Base-by-base conservation (phyloP, 768 basidiomycete genomes). In the Russula brevipes region DNA sequence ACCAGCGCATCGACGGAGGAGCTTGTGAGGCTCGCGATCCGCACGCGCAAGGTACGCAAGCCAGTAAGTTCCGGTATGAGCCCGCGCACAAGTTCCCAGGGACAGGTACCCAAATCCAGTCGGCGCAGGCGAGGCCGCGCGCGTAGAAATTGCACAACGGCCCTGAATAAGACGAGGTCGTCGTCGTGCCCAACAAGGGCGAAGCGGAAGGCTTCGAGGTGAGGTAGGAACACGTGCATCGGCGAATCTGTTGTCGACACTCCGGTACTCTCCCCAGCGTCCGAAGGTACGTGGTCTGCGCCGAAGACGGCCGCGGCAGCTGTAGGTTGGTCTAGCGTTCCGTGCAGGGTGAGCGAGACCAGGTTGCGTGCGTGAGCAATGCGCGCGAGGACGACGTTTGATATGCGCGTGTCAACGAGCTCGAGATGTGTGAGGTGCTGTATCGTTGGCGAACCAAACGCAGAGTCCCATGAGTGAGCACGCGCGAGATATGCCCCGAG, bases 401-500 rank as follows among this genome's bases (percentile, higher is more conserved):
- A 84, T 54, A 88, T 84, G n/a, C 81, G 78, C 8, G 85, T 87
- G 70, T 86, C 85, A 42, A 87, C 85, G 49, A 87, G 80, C 69
- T 88, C 85, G 61, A 87, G 81, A 65, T 85, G 85, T 4, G 85
- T 86, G 61, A 88, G 80, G 67, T 84, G 83, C 55, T 82, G 79
- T 69, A 88, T 85, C 0, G 85, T 83, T 10, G 78, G 76, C 3
- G 81, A 83, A 70, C 82, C 79, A 76, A 87, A 87, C 1, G 81
- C 83, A 46, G 75, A 76, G 74, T 87, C 86, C 85, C 85, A 87
- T 5, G 83, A 85, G 69, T 87, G 86, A 57, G 79, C 76, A 45
- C 85, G 79, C 54, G 78, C 78, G 36, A 87, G 82, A 71, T 85
- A 85, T n/a, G 85, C 85, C n/a, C 85, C 85, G 54, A 88, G 81